These are phyloP conservation scores for Eucalyptus camaldulensis DNA, from an alignment of 345 rosid species.

Conservation along the genomic window DNA sequence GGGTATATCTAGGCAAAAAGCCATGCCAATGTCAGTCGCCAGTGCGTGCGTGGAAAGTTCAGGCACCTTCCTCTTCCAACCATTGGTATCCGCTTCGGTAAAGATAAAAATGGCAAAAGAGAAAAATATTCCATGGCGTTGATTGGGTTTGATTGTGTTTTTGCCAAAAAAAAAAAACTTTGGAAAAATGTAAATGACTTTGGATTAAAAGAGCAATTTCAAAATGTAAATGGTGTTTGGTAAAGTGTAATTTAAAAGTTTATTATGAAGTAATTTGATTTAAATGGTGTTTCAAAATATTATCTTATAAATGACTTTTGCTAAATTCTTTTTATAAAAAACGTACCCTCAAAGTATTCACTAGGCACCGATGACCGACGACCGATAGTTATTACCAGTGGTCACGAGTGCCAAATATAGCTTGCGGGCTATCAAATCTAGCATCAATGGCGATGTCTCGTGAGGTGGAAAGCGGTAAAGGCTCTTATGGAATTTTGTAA, in stretches of 20 bases:
- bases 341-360: no score
- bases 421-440: not conserved
- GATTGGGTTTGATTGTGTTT: not conserved
- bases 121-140: not conserved
- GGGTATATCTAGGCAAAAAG: not conserved
- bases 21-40: not conserved
- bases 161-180: no score
- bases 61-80: not conserved
- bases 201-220: not conserved
- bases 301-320: not conserved
- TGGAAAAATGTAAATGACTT: not conserved
- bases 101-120: not conserved
- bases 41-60: not conserved
- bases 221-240: not conserved
- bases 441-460: no score
- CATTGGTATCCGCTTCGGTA: not conserved
- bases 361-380: accelerated
- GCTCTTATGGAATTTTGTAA: not conserved
- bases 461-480: not conserved
- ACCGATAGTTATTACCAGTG: accelerated
- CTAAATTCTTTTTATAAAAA: no score
- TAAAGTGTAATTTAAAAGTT: not conserved
- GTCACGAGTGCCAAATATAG: no score
- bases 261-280: not conserved
- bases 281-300: not conserved